Conservation (phyloP, 2,329 filamentous ascomycete genomes). For the Phyllosticta citriasiana region DNA sequence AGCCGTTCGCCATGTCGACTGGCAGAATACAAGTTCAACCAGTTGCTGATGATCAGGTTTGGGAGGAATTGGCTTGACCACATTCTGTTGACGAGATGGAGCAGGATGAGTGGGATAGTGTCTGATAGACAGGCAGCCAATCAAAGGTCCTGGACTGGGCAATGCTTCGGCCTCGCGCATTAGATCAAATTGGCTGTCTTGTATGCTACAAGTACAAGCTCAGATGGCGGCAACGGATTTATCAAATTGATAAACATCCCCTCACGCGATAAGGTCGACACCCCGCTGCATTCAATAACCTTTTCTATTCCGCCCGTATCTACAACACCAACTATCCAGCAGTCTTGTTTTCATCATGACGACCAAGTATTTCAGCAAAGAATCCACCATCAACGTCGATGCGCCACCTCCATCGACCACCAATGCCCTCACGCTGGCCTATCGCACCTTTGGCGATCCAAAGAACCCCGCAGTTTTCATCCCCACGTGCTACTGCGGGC, state of each 20-base stretch:
- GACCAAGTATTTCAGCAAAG: slow-evolving; percentile 18
- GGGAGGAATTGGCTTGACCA: no score
- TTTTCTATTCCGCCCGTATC: neutral
- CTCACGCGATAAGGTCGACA: neutral
- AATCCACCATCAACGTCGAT: slow-evolving; percentile 16
- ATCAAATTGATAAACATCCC: neutral
- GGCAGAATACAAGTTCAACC: no score
- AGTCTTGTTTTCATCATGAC: neutral
- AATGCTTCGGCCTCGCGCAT: neutral
- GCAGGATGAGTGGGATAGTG: neutral
- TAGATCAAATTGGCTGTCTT: no score
- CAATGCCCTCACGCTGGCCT: slow-evolving; percentile 27
- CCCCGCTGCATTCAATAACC: neutral
- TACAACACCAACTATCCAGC: neutral
- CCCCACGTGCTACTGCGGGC: slow-evolving; percentile 46
- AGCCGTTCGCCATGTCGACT: no score
- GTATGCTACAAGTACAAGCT: neutral
- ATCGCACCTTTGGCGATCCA: slow-evolving; percentile 33
- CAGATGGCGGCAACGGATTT: neutral
- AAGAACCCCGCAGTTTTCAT: slow-evolving; percentile 28
- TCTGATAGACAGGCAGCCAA: neutral
- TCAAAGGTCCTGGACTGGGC: neutral
- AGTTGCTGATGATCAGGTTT: no score
- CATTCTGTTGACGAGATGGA: no score
- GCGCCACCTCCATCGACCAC: slow-evolving; percentile 15